These are phyloP conservation scores for Cerrena zonata DNA, from an alignment of 1,284 basidiomycete species.

Conservation along the genomic window DNA sequence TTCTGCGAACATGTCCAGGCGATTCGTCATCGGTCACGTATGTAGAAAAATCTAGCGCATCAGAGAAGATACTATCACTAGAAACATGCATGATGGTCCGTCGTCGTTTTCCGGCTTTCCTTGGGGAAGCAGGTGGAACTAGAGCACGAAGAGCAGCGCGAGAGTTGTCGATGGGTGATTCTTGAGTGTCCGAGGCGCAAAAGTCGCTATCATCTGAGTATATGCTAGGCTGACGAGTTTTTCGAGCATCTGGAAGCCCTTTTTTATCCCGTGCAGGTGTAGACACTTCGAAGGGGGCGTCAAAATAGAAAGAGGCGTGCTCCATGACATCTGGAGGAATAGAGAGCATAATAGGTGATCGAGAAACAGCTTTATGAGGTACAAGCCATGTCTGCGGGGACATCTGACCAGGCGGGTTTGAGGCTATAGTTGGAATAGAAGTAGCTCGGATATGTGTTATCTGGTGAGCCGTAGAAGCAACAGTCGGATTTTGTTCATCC, in stretches of 20 bases:
- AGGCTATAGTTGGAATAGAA: conserved; percentile 21
- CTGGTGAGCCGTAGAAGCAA: not conserved
- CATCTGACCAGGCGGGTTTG: conserved; percentile 17
- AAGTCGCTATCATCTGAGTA: conserved; percentile 15
- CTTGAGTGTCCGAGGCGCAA: conserved; percentile 15
- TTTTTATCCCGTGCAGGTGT: conserved; percentile 25
- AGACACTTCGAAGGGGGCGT: conserved; percentile 25
- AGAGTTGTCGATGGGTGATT: conserved; percentile 12
- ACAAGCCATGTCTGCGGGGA: conserved; percentile 27
- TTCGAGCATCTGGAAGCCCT: conserved; percentile 13
- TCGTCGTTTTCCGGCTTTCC: conserved; percentile 20
- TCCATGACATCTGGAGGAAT: conserved; percentile 21
- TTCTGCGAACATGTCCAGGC: conserved; percentile 3
- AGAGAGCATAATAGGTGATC: conserved; percentile 13
- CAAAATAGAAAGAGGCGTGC: conserved; percentile 26
- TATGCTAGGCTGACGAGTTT: conserved; percentile 4
- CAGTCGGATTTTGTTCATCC: conserved; percentile 1
- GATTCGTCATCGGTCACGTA: conserved; percentile 19
- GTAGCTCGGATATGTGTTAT: conserved; percentile 21
- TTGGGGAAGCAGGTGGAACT: conserved; percentile 10
- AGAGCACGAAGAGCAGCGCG: not conserved
- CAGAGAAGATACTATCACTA: conserved; percentile 32
- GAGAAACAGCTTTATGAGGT: conserved; percentile 24
- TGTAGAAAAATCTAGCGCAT: conserved; percentile 28
- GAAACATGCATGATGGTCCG: conserved; percentile 25